Percentiles rank a stretch among this genome's conserved stretches.
Conservation (phyloP, 805 yeast species). For the Metschnikowia dekortorum region DNA sequence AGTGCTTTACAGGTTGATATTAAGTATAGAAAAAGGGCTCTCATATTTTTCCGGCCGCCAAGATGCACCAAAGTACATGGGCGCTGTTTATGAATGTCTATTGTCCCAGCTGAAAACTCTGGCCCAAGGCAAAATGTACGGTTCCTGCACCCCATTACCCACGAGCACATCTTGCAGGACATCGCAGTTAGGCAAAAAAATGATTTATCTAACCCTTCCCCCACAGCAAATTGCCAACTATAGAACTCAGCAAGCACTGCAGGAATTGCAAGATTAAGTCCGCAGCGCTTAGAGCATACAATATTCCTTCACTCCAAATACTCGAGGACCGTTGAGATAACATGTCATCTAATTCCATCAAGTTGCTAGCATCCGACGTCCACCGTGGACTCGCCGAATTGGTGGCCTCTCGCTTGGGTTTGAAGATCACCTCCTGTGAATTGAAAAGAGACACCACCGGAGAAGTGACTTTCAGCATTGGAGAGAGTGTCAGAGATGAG, state of each 20-base stretch:
- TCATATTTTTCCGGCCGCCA: neutral
- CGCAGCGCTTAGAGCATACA: neutral
- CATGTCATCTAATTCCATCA: conserved; percentile 73
- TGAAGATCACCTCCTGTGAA: conserved; percentile 57
- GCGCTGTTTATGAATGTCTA: too few relatives aligned
- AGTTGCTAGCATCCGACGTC: conserved; percentile 62
- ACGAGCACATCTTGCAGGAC: conserved; percentile 3
- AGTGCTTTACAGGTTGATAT: neutral
- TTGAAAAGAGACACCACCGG: conserved; percentile 64
- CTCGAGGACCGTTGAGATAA: neutral
- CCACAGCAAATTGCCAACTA: neutral
- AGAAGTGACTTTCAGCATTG: conserved; percentile 72
- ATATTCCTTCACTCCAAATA: neutral
- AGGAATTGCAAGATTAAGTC: neutral
- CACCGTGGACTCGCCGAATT: conserved; percentile 66
- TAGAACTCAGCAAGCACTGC: neutral
- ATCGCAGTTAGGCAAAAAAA: conserved; percentile 5
- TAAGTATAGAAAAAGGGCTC: neutral
- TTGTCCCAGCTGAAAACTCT: neutral
- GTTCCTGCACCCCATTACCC: conserved; percentile 2
- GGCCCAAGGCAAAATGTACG: neutral
- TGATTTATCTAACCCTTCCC: neutral
- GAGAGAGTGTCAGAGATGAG: conserved; percentile 81
- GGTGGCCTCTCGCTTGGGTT: conserved; percentile 60
- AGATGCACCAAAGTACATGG: too few relatives aligned